A percentile compares a stretch with the other conserved stretches of the same genome.
phyloP scores from a whole-genome alignment of 768 basidiomycete genomes.

The Lentinula guzmanii region DNA sequence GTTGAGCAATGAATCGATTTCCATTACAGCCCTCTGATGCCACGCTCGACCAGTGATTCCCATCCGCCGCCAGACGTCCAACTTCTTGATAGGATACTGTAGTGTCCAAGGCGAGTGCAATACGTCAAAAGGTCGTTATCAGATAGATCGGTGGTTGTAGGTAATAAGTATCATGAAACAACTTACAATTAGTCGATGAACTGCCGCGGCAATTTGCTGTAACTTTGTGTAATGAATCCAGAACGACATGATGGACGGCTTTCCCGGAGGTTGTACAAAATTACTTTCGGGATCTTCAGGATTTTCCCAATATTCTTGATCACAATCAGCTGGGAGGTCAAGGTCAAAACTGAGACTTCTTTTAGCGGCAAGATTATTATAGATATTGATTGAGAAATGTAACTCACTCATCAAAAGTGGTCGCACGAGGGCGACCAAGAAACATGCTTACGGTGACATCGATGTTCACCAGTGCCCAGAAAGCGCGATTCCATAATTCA shows the following conservation, averaged over 20 bases:
- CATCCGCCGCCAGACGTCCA: constrained; percentile 4
- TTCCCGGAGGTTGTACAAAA: background rate
- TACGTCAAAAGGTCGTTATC: background rate
- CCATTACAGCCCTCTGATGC: constrained; percentile 6
- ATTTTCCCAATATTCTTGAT: constrained; percentile 10
- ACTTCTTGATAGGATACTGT: constrained; percentile 6
- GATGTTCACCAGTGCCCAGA: constrained; percentile 36
- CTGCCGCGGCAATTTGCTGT: constrained; percentile 40
- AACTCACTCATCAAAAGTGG: constrained; percentile 1
- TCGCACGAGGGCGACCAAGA: constrained; percentile 4
- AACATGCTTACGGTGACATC: constrained; percentile 2
- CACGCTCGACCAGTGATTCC: background rate
- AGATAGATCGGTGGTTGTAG: background rate
- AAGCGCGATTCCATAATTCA: constrained; percentile 73
- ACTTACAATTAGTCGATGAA: constrained; percentile 44
- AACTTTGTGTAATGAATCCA: constrained; percentile 39
- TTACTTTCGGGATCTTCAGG: constrained; percentile 16
- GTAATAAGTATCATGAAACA: background rate
- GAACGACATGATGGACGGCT: constrained; percentile 10
- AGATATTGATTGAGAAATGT: background rate
- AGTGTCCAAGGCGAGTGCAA: background rate
- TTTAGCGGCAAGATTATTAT: background rate
- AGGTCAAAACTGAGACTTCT: background rate
- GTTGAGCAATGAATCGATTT: constrained; percentile 44
- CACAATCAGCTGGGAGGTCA: constrained; percentile 3